Conservation (phyloP, 768 basidiomycete genomes). For the Lentinula sp. region DNA sequence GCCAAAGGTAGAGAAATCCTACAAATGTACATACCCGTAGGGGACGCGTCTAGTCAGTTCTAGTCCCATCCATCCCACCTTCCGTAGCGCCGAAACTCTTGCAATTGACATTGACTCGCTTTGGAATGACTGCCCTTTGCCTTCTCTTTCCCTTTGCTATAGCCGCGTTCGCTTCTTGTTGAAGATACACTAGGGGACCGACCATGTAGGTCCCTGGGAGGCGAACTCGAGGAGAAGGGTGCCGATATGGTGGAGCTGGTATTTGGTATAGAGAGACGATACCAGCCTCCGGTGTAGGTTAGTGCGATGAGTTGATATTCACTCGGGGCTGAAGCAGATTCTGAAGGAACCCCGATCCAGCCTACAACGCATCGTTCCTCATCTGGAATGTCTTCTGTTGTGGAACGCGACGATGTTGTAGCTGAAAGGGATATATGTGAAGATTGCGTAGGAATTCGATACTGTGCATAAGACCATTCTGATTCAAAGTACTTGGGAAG, state of each 20-base stretch:
- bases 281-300: conserved; percentile 92
- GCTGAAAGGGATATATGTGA: conserved; percentile 77
- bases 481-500: conserved; percentile 89
- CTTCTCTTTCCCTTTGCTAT: conserved; percentile 50
- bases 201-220: conserved; percentile 33
- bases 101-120: conserved; percentile 58
- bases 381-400: conserved; percentile 58
- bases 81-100: conserved; percentile 79
- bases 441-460: conserved; percentile 80
- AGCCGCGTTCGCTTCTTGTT: conserved; percentile 30
- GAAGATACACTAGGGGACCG: conserved; percentile 53
- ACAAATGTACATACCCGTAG: not conserved
- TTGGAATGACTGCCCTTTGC: conserved; percentile 41
- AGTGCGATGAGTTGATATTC: conserved; percentile 81
- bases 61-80: conserved; percentile 87
- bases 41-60: not conserved
- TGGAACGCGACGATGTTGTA: conserved; percentile 48
- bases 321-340: conserved; percentile 14
- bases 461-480: conserved; percentile 96
- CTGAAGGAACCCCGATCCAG: conserved; percentile 62
- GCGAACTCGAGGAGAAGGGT: conserved; percentile 27
- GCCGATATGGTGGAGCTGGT: conserved; percentile 15
- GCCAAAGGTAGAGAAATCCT: not conserved
- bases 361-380: conserved; percentile 85
- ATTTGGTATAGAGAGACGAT: conserved; percentile 66